phyloP scores from a whole-genome alignment of 169 alveolate genomes.

The Plasmodium vivax region DNA sequence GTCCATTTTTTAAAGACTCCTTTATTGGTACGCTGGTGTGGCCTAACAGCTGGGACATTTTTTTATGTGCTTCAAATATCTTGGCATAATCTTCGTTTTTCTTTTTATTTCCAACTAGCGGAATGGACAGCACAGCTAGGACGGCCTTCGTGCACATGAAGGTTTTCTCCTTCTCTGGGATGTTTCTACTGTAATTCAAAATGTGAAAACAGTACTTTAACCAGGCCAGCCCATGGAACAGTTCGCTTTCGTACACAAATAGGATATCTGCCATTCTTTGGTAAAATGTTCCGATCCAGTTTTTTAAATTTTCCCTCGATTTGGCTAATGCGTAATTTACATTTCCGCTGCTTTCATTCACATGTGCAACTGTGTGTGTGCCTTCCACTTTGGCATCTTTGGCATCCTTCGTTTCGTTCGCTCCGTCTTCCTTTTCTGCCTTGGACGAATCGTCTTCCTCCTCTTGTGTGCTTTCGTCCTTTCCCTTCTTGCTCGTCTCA shows the following conservation, averaged over 20 bases:
- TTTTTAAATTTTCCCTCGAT: constrained; percentile 86
- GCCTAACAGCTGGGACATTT: constrained; percentile 88
- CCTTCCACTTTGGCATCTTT: constrained; percentile 1
- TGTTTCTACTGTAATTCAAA: constrained; percentile 87
- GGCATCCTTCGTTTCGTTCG: constrained; percentile 7
- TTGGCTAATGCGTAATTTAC: constrained; percentile 73
- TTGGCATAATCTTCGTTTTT: constrained; percentile 77
- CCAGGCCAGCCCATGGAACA: constrained; percentile 95
- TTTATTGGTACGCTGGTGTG: constrained; percentile 89
- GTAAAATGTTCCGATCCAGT: constrained; percentile 92
- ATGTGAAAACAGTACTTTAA: constrained; percentile 87
- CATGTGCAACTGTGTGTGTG: background rate
- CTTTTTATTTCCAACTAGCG: constrained; percentile 74
- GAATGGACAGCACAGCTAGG: constrained; percentile 88
- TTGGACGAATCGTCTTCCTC: background rate
- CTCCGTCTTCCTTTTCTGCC: background rate
- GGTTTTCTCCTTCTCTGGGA: constrained; percentile 84
- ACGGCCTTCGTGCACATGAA: constrained; percentile 88
- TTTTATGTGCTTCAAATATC: constrained; percentile 86
- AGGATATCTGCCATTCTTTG: constrained; percentile 91
- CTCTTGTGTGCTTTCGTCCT: background rate
- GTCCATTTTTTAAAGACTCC: constrained; percentile 86
- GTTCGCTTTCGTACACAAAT: constrained; percentile 93
- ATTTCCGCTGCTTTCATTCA: constrained; percentile 77
- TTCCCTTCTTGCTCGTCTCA: background rate